phyloP scores from a whole-genome alignment of 495 filamentous ascomycete species.

The Penicillium verhagenii region DNA sequence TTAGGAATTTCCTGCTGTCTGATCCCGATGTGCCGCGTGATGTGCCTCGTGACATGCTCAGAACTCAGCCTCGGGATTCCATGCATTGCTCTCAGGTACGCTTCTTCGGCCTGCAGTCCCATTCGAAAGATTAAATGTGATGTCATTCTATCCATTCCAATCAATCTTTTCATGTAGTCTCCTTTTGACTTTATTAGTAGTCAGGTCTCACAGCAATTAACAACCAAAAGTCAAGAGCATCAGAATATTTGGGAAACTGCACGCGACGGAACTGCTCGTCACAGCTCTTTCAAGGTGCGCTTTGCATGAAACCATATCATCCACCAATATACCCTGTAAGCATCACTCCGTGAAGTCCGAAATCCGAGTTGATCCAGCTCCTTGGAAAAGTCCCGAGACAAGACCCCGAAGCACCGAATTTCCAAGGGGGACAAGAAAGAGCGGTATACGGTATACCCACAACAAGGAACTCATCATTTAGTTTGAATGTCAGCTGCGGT shows the following conservation, averaged over 20 bases:
- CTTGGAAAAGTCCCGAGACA: neutral
- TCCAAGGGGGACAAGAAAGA: neutral
- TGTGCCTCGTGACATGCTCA: neutral
- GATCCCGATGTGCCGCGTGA: neutral
- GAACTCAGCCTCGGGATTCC: neutral
- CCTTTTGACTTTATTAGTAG: no score
- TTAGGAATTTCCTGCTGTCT: neutral
- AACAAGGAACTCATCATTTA: neutral
- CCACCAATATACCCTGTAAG: neutral
- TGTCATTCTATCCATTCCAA: neutral
- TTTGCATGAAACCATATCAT: neutral
- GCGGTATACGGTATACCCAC: neutral
- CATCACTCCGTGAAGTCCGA: neutral
- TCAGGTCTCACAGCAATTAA: neutral
- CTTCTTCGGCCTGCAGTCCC: neutral
- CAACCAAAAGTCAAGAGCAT: neutral
- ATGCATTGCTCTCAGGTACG: neutral
- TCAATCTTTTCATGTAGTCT: neutral
- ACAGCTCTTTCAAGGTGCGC: neutral
- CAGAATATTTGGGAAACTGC: neutral
- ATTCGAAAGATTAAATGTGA: neutral
- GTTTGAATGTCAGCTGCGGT: slow-evolving; percentile 2
- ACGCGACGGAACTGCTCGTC: neutral
- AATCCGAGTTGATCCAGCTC: neutral
- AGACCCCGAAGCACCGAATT: neutral